Percentiles rank a stretch among this genome's conserved stretches.
These are phyloP conservation scores for Rosa persica DNA, from an alignment of 306 rosid genomes.

Conservation along the genomic window DNA sequence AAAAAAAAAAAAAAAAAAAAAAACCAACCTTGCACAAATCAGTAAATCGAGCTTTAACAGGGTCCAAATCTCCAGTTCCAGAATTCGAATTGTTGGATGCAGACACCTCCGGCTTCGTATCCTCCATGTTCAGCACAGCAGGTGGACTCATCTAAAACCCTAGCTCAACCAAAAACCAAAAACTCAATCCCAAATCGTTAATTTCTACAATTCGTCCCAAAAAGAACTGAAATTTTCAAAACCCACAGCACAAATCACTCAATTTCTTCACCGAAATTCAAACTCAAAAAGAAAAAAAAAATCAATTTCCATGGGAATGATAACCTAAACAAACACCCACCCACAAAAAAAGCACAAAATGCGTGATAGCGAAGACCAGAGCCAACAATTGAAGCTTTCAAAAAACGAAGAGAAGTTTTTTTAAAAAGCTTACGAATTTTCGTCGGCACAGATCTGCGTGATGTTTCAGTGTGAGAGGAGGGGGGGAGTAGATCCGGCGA, in stretches of 20 bases:
- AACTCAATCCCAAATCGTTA: not conserved
- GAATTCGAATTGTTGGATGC: slow-evolving; percentile 21
- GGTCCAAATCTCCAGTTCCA: slow-evolving; percentile 33
- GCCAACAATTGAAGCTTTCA: not conserved
- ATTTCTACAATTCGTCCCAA: not conserved
- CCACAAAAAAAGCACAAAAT: not conserved
- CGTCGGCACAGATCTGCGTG: slow-evolving; percentile 18
- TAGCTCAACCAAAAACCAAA: slow-evolving; percentile 19
- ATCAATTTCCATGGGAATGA: not conserved
- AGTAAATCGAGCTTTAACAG: slow-evolving; percentile 49
- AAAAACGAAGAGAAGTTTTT: too few relatives aligned
- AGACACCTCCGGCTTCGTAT: slow-evolving; percentile 30
- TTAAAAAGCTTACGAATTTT: slow-evolving; percentile 10
- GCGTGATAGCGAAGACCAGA: not conserved
- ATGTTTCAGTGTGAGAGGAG: not conserved
- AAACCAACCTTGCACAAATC: slow-evolving; percentile 64
- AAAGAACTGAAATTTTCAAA: not conserved
- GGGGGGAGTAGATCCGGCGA: slow-evolving; percentile 24
- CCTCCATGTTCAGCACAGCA: slow-evolving; percentile 50
- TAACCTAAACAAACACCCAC: not conserved
- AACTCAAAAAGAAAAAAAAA: not conserved
- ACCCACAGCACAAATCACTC: not conserved
- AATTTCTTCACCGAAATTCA: not conserved
- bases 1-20: not conserved
- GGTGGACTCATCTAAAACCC: slow-evolving; percentile 50